Conservation (phyloP, 805 yeast genomes). For the Lachancea thermotolerans region DNA sequence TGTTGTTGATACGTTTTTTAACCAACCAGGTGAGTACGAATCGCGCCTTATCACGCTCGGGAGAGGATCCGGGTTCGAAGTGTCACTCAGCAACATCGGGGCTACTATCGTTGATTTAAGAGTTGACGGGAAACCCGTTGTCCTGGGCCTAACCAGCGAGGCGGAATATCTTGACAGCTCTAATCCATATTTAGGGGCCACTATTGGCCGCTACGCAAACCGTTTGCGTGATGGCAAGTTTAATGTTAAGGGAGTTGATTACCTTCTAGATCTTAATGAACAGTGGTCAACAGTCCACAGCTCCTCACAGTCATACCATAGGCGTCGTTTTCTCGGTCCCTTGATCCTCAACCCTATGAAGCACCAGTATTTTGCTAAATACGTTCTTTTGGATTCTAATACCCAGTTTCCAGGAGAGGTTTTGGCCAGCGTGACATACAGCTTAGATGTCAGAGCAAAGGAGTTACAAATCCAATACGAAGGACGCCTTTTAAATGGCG, state of each 20-base stretch:
- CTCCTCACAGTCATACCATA: constrained; percentile 47
- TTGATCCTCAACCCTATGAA: constrained; percentile 32
- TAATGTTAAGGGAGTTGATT: constrained; percentile 35
- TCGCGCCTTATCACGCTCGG: constrained; percentile 28
- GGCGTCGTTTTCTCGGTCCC: constrained; percentile 48
- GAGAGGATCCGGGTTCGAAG: constrained; percentile 31
- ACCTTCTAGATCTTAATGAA: constrained; percentile 40
- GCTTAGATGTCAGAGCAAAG: constrained; percentile 30
- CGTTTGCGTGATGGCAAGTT: constrained; percentile 44
- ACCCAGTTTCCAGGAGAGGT: constrained; percentile 60
- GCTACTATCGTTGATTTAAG: constrained; percentile 42
- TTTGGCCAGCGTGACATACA: constrained; percentile 40
- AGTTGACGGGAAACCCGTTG: constrained; percentile 36
- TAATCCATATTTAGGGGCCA: constrained; percentile 54
- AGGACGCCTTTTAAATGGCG: constrained; percentile 24
- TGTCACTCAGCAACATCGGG: constrained; percentile 43
- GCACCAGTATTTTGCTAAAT: constrained; percentile 32
- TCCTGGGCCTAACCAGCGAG: constrained; percentile 35
- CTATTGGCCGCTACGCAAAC: constrained; percentile 61
- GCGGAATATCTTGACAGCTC: constrained; percentile 25
- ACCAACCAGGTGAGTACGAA: constrained; percentile 18
- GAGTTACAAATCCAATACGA: constrained; percentile 45
- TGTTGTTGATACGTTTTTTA: constrained; percentile 16
- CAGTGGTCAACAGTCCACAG: constrained; percentile 44
- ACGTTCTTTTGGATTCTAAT: constrained; percentile 38